phyloP scores from a whole-genome alignment of 2,329 filamentous ascomycete genomes.

The Monilinia fructicola region DNA sequence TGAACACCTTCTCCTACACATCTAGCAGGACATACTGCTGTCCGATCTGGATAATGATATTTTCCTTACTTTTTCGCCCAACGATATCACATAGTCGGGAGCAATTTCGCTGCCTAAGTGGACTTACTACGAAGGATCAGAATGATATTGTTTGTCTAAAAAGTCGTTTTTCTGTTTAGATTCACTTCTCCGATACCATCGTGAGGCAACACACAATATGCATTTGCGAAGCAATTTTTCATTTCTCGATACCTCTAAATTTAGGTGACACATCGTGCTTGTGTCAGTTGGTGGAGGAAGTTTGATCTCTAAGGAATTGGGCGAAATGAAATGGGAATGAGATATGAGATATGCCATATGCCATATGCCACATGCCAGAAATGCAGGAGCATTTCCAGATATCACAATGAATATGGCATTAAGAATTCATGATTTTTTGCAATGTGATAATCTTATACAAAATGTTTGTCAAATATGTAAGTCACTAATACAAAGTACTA shows the following conservation, averaged over 20 bases:
- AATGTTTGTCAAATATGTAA: neutral
- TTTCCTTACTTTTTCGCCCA: conserved; percentile 26
- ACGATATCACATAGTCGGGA: conserved; percentile 27
- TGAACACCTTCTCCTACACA: conserved; percentile 38
- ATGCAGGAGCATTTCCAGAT: conserved; percentile 19
- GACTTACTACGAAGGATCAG: conserved; percentile 33
- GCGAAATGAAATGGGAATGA: conserved; percentile 10
- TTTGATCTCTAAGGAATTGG: conserved; percentile 12
- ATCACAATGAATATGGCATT: conserved; percentile 19
- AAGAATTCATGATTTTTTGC: conserved; percentile 6
- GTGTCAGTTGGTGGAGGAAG: conserved; percentile 21
- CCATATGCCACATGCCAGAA: conserved; percentile 11
- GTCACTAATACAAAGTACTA: neutral
- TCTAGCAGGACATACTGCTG: conserved; percentile 18
- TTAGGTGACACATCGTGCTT: conserved; percentile 15
- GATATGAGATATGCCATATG: conserved; percentile 7
- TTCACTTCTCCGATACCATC: conserved; percentile 34
- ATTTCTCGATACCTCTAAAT: conserved; percentile 27
- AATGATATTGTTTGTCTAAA: conserved; percentile 38
- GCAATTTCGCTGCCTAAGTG: conserved; percentile 32
- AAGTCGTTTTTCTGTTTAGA: conserved; percentile 37
- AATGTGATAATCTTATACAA: conserved; percentile 4
- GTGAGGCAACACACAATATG: conserved; percentile 35
- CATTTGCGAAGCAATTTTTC: conserved; percentile 30
- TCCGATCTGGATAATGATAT: conserved; percentile 33